These are phyloP conservation scores for Pezicula radicicola DNA, from an alignment of 2,329 filamentous ascomycete genomes.

Conservation along the genomic window DNA sequence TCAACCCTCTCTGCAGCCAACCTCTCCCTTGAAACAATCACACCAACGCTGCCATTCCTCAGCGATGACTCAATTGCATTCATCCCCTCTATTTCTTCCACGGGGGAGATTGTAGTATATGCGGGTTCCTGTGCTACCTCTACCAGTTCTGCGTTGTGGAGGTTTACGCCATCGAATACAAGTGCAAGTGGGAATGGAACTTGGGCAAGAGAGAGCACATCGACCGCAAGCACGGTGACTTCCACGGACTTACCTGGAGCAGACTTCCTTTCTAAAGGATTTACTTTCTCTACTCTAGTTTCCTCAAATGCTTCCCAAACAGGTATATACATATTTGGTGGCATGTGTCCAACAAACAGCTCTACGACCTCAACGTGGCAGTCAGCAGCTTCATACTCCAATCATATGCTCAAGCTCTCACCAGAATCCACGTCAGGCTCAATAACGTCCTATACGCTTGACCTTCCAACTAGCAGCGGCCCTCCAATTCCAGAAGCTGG, in stretches of 20 bases:
- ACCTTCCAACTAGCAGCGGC: slow-evolving; percentile 42
- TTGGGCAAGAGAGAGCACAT: slow-evolving; percentile 47
- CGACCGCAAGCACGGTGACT: slow-evolving; percentile 29
- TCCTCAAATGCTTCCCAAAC: slow-evolving; percentile 23
- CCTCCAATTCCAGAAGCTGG: slow-evolving; percentile 80
- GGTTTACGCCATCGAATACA: slow-evolving; percentile 48
- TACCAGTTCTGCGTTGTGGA: slow-evolving; percentile 61
- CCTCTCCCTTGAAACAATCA: slow-evolving; percentile 45
- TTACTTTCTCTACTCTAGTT: slow-evolving; percentile 27
- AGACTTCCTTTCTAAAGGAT: slow-evolving; percentile 52
- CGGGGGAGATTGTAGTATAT: slow-evolving; percentile 71
- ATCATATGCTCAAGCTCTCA: slow-evolving; percentile 68
- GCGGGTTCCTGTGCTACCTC: slow-evolving; percentile 66
- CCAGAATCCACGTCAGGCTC: slow-evolving; percentile 38
- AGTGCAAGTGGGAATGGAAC: slow-evolving; percentile 45
- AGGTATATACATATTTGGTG: slow-evolving; percentile 61
- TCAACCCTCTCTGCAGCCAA: slow-evolving; percentile 47
- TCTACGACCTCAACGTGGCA: slow-evolving; percentile 55
- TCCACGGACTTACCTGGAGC: slow-evolving; percentile 37
- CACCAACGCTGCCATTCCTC: slow-evolving; percentile 62
- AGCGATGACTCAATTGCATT: slow-evolving; percentile 53
- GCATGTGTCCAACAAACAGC: slow-evolving; percentile 72
- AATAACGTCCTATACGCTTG: slow-evolving; percentile 37
- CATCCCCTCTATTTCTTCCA: slow-evolving; percentile 61
- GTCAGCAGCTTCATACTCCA: slow-evolving; percentile 71